A percentile compares a stretch with the other conserved stretches of the same genome.
Conservation (phyloP, 345 rosid genomes). For the Linum usitatissimum region DNA sequence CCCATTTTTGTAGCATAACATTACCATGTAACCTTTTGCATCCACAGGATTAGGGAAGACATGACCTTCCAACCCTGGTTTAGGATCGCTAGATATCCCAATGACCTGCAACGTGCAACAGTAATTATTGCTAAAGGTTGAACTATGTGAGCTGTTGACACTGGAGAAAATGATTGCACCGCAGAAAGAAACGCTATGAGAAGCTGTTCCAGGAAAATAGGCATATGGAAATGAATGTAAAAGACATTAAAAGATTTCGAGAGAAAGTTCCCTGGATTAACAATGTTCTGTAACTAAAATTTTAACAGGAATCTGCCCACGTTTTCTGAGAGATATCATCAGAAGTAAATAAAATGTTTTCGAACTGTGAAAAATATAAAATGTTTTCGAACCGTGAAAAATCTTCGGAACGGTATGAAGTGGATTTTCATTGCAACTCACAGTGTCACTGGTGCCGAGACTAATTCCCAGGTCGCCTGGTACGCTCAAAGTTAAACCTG, state of each 20-base stretch:
- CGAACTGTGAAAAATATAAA: no score
- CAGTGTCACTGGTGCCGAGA: slow-evolving; percentile 92
- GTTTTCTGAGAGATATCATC: no score
- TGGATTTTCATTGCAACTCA: slow-evolving; percentile 21
- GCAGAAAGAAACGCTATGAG: no score
- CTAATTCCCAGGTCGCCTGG: slow-evolving; percentile 91
- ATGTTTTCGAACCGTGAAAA: no score
- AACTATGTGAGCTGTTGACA: background rate
- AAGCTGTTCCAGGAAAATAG: no score
- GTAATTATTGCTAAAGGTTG: background rate
- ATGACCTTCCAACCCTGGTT: slow-evolving; percentile 80
- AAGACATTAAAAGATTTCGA: no score
- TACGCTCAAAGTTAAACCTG: slow-evolving; percentile 73
- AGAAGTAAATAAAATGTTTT: no score
- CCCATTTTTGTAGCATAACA: slow-evolving; percentile 82
- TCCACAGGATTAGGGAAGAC: slow-evolving; percentile 87
- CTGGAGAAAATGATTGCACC: no score
- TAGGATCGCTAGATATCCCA: slow-evolving; percentile 64
- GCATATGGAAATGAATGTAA: no score
- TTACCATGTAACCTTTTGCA: slow-evolving; percentile 84
- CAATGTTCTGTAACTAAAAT: no score
- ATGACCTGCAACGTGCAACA: slow-evolving; percentile 45
- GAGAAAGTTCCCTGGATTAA: no score
- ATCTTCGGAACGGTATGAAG: background rate
- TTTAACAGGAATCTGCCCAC: no score